Evolutionary conservation across 2,329 filamentous ascomycete genomes (phyloP).

Genomic region (Pseudogymnoascus sp.): DNA sequence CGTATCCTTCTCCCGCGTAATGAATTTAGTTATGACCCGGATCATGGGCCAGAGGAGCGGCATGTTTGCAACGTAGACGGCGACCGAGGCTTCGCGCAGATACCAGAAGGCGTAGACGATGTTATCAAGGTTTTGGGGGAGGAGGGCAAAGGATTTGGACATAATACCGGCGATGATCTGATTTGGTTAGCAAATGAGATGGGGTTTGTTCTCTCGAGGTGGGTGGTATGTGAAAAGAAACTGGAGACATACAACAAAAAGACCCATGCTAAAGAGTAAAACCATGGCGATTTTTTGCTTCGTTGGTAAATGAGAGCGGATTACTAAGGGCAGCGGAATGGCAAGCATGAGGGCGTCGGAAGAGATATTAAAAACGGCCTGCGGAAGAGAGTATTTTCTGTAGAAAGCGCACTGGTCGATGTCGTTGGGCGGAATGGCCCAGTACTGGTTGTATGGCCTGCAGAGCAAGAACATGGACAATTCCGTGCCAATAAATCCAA

Average conservation of each 20-base stretch:
- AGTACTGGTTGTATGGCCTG: constrained; percentile 47
- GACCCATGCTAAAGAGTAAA: constrained; percentile 37
- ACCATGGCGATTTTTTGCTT: constrained; percentile 45
- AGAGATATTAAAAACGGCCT: constrained; percentile 50
- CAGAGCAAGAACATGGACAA: constrained; percentile 43
- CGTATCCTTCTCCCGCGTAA: neutral
- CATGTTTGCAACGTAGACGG: constrained; percentile 46
- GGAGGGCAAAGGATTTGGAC: constrained; percentile 34
- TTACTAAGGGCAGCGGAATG: constrained; percentile 47
- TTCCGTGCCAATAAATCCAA: constrained; percentile 44
- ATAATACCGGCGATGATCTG: constrained; percentile 43
- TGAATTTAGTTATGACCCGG: constrained; percentile 11
- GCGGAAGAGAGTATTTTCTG: constrained; percentile 49
- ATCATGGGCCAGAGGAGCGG: constrained; percentile 45
- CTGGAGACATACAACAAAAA: constrained; percentile 36
- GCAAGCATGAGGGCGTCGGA: constrained; percentile 51
- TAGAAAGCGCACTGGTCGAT: constrained; percentile 48
- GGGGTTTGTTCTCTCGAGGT: neutral
- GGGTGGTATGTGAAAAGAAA: neutral
- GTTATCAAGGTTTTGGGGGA: constrained; percentile 26
- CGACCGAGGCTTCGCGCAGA: constrained; percentile 42
- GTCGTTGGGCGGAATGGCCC: constrained; percentile 45
- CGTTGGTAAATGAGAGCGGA: constrained; percentile 41
- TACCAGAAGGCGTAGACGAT: constrained; percentile 39
- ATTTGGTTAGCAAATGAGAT: neutral